These are phyloP conservation scores for Globisporangium spinosum DNA, from an alignment of 352 stramenopile genomes.

Conservation along the genomic window DNA sequence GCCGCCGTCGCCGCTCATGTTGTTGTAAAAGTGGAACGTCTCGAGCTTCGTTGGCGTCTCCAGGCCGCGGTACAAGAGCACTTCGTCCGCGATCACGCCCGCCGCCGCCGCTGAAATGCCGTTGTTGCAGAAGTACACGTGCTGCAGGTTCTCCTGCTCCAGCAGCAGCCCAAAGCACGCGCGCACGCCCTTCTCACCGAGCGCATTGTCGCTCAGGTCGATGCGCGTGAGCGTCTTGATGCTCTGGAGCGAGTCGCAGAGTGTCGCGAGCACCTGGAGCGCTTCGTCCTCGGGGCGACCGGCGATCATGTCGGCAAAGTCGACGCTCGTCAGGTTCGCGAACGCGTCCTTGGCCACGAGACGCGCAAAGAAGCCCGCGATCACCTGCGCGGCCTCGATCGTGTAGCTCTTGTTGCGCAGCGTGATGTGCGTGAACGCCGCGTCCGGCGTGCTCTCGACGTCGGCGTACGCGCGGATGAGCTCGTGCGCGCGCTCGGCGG, in stretches of 20 bases:
- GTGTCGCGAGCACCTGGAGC: slow-evolving; percentile 74
- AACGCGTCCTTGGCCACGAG: slow-evolving; percentile 54
- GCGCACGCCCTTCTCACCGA: slow-evolving; percentile 92
- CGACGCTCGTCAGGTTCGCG: slow-evolving; percentile 57
- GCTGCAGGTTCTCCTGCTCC: slow-evolving; percentile 66
- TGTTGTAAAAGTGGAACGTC: slow-evolving; percentile 97
- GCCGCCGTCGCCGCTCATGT: slow-evolving; percentile 94
- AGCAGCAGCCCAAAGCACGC: slow-evolving; percentile 87
- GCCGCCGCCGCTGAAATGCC: slow-evolving; percentile 89
- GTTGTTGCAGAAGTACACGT: slow-evolving; percentile 95
- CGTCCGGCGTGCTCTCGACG: slow-evolving; percentile 22
- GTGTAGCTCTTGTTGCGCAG: slow-evolving; percentile 90
- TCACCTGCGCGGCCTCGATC: slow-evolving; percentile 65
- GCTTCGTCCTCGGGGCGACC: slow-evolving; percentile 77
- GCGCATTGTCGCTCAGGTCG: slow-evolving; percentile 93
- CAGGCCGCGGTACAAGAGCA: slow-evolving; percentile 75
- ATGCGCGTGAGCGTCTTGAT: slow-evolving; percentile 80
- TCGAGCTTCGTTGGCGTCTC: slow-evolving; percentile 80
- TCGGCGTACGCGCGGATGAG: slow-evolving; percentile 50
- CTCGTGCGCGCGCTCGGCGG: slow-evolving; percentile 60
- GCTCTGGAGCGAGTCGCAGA: slow-evolving; percentile 64
- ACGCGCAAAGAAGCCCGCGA: slow-evolving; percentile 64
- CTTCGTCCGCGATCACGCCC: slow-evolving; percentile 82
- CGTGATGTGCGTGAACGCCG: slow-evolving; percentile 73
- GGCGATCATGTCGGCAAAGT: slow-evolving; percentile 88